These are phyloP conservation scores for Hypoxylon lienhwacheense DNA, from an alignment of 495 filamentous ascomycete genomes.

Conservation along the genomic window DNA sequence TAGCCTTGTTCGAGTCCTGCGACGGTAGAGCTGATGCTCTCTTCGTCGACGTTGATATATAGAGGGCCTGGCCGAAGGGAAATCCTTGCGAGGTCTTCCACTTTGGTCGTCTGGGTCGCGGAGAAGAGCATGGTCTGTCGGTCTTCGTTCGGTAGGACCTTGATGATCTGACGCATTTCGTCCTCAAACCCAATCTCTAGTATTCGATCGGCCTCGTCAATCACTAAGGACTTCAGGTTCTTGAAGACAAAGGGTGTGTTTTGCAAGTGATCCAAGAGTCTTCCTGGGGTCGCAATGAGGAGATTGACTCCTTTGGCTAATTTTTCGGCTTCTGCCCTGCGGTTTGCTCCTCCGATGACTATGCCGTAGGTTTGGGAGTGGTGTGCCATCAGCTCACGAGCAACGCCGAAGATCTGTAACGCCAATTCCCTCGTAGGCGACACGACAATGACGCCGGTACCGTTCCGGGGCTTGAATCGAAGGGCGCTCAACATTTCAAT, in stretches of 20 bases:
- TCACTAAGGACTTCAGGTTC: slow-evolving; percentile 84
- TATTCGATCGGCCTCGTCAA: slow-evolving; percentile 92
- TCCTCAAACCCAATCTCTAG: slow-evolving; percentile 98
- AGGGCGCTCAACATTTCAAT: slow-evolving; percentile 92
- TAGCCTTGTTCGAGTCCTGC: slow-evolving; percentile 95
- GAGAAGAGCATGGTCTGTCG: slow-evolving; percentile 97
- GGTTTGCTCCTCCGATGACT: slow-evolving; percentile 92
- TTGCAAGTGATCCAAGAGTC: slow-evolving; percentile 90
- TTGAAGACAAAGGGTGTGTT: slow-evolving; percentile 95
- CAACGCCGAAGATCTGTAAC: slow-evolving; percentile 94
- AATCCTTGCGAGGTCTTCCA: slow-evolving; percentile 93
- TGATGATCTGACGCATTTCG: slow-evolving; percentile 96
- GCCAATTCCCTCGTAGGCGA: slow-evolving; percentile 89
- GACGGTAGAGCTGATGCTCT: slow-evolving; percentile 79
- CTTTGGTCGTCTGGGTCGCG: slow-evolving; percentile 97
- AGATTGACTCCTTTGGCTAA: slow-evolving; percentile 92
- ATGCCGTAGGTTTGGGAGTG: slow-evolving; percentile 92
- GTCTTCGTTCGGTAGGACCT: slow-evolving; percentile 86
- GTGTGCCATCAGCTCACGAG: slow-evolving; percentile 79
- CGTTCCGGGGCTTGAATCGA: slow-evolving; percentile 76
- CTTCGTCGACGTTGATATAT: slow-evolving; percentile 60
- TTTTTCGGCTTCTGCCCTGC: slow-evolving; percentile 90
- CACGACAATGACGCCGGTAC: slow-evolving; percentile 85
- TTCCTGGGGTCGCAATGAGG: slow-evolving; percentile 88
- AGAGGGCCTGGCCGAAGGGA: slow-evolving; percentile 88